Evolutionary conservation across 768 basidiomycete species (phyloP), one percentile per base, ranked within the genome.

Genomic region (Megacollybia marginata): DNA sequence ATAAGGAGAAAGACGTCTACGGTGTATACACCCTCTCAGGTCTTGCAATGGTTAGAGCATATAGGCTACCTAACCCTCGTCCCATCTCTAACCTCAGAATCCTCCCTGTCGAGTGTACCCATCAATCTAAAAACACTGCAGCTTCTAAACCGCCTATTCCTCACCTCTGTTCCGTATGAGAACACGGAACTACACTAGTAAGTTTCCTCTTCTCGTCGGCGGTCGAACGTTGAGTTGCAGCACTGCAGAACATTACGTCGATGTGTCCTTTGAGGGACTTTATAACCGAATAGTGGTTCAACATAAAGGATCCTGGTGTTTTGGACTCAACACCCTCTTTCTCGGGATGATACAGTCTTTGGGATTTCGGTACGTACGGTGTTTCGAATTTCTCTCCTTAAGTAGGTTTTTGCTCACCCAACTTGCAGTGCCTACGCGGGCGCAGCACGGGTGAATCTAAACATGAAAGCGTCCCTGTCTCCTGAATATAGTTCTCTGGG

Each of bases 101-200:
- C 23, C 23, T 54, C 54, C 5, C 52, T 65, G 23, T 28, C 49
- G 4, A 19, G 49, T 12, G 63, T 69, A 48, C 53, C 56, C 15
- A 52, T 53, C 12, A 60, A 59, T 8, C 47, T 65, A 18, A 62
- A 63, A n/a, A 65, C 57, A 35, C 55, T 71, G 1, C 52, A 48
- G 38, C 43, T 49, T 2, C 28, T 71, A 1, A 58, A 63, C 28
- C 58, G 60, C 9, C 48, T 59, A 9, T 64, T 68, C 40, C 44
- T 69, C 5, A 42, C 65, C n/a, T 54, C 66, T 4, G 68, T 69
- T 40, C 67, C 68, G 2, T 71, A 64, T 47, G 69, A 71, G 49
- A 69, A 68, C 42, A 68, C 64, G 0, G 56, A 57, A 6, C 68
- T 71, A 64, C 69, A 69, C 45, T 70, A 69, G 69, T 70, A 51